Conservation (phyloP, 345 rosid species). For the Eucalyptus virginea region DNA sequence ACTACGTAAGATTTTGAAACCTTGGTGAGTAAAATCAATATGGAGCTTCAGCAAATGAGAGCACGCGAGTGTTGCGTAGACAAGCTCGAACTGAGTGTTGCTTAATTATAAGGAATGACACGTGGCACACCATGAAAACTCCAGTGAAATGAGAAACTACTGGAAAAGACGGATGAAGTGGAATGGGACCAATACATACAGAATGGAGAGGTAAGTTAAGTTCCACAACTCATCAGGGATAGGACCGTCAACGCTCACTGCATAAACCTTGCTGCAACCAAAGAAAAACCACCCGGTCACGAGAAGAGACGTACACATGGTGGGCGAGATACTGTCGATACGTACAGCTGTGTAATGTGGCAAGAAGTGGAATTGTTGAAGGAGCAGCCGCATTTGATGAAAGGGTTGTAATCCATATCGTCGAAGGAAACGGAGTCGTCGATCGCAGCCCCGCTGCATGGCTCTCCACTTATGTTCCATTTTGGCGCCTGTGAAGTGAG, state of each 20-base stretch:
- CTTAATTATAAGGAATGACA: not conserved
- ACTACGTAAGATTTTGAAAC: not conserved
- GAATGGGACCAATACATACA: constrained; percentile 4
- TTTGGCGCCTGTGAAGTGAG: not conserved
- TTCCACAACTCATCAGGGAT: constrained; percentile 46
- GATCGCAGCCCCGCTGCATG: constrained; percentile 38
- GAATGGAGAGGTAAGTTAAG: constrained; percentile 22
- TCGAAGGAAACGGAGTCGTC: not conserved
- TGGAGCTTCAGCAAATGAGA: not conserved
- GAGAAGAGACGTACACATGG: not conserved
- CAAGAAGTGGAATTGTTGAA: constrained; percentile 6
- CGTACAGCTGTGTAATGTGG: constrained; percentile 26
- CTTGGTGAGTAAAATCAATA: not conserved
- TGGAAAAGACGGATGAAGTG: not conserved
- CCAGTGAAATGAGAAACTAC: not conserved
- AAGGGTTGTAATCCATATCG: constrained; percentile 7
- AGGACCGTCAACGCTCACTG: constrained; percentile 9
- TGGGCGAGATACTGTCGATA: not conserved
- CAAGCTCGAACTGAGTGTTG: not conserved
- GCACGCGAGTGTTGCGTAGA: not conserved
- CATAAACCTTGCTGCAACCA: constrained; percentile 9
- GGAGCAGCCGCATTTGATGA: constrained; percentile 51
- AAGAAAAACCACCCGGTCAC: not conserved
- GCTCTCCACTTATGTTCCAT: constrained; percentile 52
- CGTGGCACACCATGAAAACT: not conserved